Evolutionary conservation across 176 grass and related monocot species (phyloP).

Genomic region (Eragrostis curvula): DNA sequence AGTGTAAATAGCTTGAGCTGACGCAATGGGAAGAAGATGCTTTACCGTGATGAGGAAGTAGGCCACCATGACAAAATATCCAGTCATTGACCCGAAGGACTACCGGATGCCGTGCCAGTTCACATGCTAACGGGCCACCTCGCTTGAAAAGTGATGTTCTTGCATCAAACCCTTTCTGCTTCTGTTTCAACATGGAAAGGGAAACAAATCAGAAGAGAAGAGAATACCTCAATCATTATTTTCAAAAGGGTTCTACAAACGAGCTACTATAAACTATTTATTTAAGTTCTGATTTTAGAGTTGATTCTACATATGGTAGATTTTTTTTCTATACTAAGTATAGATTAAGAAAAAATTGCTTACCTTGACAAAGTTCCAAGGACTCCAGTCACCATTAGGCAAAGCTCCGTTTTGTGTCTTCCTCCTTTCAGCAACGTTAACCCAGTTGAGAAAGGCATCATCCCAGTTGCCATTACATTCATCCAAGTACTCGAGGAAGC

Average conservation of each 20-base stretch:
- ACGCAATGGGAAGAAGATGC: background rate
- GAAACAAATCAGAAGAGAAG: conserved; percentile 52
- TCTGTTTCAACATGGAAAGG: conserved; percentile 71
- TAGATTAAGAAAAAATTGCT: background rate
- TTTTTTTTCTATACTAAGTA: background rate
- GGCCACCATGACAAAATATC: conserved; percentile 97
- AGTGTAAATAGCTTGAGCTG: background rate
- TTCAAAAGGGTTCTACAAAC: background rate
- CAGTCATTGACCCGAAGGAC: conserved; percentile 85
- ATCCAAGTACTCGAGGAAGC: conserved; percentile 83
- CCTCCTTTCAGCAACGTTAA: conserved; percentile 57
- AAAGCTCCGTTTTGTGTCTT: conserved; percentile 46
- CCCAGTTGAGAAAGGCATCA: conserved; percentile 83
- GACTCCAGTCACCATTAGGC: conserved; percentile 50
- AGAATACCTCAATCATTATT: conserved; percentile 5
- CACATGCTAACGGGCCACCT: conserved; percentile 73
- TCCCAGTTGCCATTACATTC: conserved; percentile 77
- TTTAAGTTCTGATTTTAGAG: background rate
- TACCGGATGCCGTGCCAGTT: conserved; percentile 82
- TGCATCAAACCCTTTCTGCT: conserved; percentile 68
- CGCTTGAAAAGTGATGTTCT: conserved; percentile 83
- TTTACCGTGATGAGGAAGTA: conserved; percentile 96
- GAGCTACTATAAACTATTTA: background rate
- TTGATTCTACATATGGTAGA: background rate
- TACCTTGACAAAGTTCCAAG: conserved; percentile 84